A percentile compares a stretch with the other conserved stretches of the same genome.
phyloP scores from a whole-genome alignment of 352 stramenopile species.

The Pythium aristosporum region DNA sequence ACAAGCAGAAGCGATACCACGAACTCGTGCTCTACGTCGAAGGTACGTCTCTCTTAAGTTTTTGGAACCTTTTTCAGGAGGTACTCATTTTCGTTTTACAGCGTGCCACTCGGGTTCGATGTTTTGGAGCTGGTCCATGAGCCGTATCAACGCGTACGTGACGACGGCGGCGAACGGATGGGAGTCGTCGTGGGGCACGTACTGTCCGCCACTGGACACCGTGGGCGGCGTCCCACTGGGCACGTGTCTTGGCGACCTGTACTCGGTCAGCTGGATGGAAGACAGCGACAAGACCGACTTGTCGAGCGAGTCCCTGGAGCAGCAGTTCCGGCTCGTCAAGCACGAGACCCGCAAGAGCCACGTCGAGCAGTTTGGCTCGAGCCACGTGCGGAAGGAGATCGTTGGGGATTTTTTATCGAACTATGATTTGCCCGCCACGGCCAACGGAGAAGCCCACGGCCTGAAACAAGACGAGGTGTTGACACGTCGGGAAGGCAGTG shows the following conservation, averaged over 20 bases:
- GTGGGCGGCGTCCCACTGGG: conserved; percentile 68
- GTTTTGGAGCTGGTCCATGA: conserved; percentile 77
- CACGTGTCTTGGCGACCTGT: conserved; percentile 88
- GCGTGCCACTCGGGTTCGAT: conserved; percentile 90
- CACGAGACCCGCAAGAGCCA: conserved; percentile 80
- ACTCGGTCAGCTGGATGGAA: conserved; percentile 93
- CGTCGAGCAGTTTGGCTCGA: conserved; percentile 67
- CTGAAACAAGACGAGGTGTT: neutral
- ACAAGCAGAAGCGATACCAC: conserved; percentile 83
- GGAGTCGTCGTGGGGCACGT: conserved; percentile 89
- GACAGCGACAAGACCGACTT: conserved; percentile 87
- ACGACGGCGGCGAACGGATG: conserved; percentile 87
- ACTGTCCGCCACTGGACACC: conserved; percentile 80
- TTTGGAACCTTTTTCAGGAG: no score
- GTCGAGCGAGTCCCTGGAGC: conserved; percentile 69
- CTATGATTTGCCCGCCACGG: conserved; percentile 44
- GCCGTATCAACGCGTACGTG: conserved; percentile 82
- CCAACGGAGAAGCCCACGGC: neutral
- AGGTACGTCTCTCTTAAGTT: neutral
- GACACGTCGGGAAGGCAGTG: neutral
- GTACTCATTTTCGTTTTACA: neutral
- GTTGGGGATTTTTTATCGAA: conserved; percentile 86
- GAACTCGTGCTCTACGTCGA: conserved; percentile 92
- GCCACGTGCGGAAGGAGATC: conserved; percentile 59
- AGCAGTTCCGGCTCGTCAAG: conserved; percentile 78